Evolutionary conservation across 2,329 filamentous ascomycete genomes (phyloP).

Genomic region (Colletotrichum melonis): DNA sequence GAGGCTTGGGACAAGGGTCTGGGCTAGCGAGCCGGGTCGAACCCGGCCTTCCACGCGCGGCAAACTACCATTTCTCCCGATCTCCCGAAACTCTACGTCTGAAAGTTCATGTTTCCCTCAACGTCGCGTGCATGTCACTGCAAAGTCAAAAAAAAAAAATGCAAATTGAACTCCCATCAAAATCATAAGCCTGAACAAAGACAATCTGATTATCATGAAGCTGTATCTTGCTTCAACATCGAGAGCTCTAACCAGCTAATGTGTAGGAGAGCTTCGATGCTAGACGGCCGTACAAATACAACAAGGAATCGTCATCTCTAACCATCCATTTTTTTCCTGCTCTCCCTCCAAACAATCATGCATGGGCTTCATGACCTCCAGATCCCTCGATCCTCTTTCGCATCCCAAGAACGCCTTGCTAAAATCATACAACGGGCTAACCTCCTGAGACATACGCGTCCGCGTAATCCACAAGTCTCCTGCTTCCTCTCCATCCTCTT

Average conservation of each 20-base stretch:
- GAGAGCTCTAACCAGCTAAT: not conserved
- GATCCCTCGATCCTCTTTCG: not conserved
- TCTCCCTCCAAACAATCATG: not conserved
- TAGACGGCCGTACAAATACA: conserved; percentile 27
- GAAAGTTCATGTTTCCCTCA: not conserved
- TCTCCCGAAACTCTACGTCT: not conserved
- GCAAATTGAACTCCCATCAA: not conserved
- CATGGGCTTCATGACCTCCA: not conserved
- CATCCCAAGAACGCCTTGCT: conserved; percentile 31
- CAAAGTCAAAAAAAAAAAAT: not conserved
- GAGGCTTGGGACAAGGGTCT: not conserved
- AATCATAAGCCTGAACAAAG: not conserved
- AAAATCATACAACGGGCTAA: conserved; percentile 16
- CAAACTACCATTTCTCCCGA: not conserved
- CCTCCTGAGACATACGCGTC: not conserved
- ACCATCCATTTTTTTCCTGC: not conserved
- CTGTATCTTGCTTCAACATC: not conserved
- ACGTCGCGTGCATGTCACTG: not conserved
- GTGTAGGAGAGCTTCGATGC: not conserved
- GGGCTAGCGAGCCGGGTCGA: not conserved
- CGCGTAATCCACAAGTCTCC: not conserved
- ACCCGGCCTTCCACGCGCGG: not conserved
- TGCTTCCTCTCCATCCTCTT: not conserved
- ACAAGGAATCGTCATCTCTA: conserved; percentile 16
- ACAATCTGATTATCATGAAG: conserved; percentile 20